Base-by-base conservation (phyloP, 2,329 filamentous ascomycete species). In the Chrysoporthe cubensis region DNA sequence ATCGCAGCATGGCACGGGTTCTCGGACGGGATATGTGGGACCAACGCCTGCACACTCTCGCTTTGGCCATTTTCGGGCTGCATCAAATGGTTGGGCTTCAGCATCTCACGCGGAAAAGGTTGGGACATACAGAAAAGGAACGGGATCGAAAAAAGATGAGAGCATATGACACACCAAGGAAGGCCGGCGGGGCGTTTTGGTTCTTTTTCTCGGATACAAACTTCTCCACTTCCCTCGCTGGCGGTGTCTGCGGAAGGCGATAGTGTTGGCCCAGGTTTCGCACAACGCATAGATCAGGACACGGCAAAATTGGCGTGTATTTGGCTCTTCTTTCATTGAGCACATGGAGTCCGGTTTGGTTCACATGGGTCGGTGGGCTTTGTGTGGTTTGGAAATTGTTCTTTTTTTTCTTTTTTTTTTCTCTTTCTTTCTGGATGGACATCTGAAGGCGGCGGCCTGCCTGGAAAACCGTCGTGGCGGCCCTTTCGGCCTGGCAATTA, bases 151-250 rank as follows among this genome's bases (percentile, higher is more conserved):
- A 52, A 40, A 9, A 21, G 32, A 50, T 46, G 48, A 62, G 32
- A n/a, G 37, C 60, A 62, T 37, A 37, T 40, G 60, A 50, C 37
- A 37, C 44, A 40, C 44, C 44, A 62, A 18, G 60, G 60, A 62
- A 46, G 60, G 44, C 44, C 42, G 60, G 44, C 37, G 9, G 32
- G 60, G 60, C 60, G 60, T 62, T 62, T 40, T 14, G 46, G 60
- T 37, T 40, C 48, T 52, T 16, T 16, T 62, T 32, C 32, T 48
- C 34, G 50, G 50, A 54, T 54, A 37, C 34, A 56, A 4, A 44
- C 32, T 21, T 43, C 21, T 26, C 54, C 34, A 42, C 43, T 42
- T 50, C 42, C 40, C 42, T 56, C 34, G 58, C 61, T 14, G 11
- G 16, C 14, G 50, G 26, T 54, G 50, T 16, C 26, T 54, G 13